Base-by-base conservation (phyloP, 306 rosid species). In the Neltuma alba region DNA sequence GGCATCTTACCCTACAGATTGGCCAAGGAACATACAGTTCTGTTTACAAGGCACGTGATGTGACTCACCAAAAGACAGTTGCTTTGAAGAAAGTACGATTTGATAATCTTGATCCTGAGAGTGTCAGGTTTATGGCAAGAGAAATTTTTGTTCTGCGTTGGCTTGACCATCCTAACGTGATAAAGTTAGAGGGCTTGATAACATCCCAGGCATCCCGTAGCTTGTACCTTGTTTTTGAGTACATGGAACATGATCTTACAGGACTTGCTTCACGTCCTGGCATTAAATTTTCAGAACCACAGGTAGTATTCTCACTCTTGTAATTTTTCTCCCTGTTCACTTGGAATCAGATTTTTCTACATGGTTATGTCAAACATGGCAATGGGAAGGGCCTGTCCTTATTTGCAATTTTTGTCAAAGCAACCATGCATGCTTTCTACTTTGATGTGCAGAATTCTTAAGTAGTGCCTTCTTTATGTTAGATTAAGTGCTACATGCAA, bases 21-120 rank as follows among this genome's bases (percentile, higher is more conserved):
- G 97, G 99, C 31, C 97, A 94, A 84, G 99, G 99, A 79, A 94
- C 99, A 48, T 94, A 94, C 81, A 94, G 99, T 42, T 89, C 79
- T 72, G 99, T 94, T 75, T 94, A 87, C 84, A 94, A 92, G 89
- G 99, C 99, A 63, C 95, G 86, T 5, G 99, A 94, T 85, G 78
- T 92, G 58, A 40, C 76, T 81, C 42, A 80, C 76, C 81, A 86
- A 75, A 92, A 83, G 86, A 79, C 89, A 1, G 97, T 94, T 69
- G 99, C 99, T 72, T 84, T 94, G 86, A 94, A 94, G 80, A 88
- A 89, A 80, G 97, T 94, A 21, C 91, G 97, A 63, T 94, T 94
- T 71, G 99, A 94, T 85, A 89, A 87, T 87, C 92, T 89, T 41
- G 99, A 95, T 75, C 74, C 78, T 18, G 99, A 95, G 87, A 95